Evolutionary conservation across 1,284 basidiomycete species (phyloP), one percentile per base, ranked within the genome.

Genomic region (Abortiporus biennis): DNA sequence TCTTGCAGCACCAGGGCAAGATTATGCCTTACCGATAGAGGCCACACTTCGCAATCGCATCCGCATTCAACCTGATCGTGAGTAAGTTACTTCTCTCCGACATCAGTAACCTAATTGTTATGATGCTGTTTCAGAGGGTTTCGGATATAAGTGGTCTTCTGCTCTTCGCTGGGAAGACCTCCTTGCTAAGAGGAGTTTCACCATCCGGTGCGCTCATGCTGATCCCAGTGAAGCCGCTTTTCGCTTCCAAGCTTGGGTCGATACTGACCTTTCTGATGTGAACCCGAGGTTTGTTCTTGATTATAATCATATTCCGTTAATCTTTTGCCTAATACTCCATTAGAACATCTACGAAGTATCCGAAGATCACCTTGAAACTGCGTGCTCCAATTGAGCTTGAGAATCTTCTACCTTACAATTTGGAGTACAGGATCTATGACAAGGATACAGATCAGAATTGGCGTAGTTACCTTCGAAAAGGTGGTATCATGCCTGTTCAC

Each of bases 321-420:
- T 32, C 38, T 25, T 33, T 21, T 36, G 23, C 49, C 40, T 46
- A n/a, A 20, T 34, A 15, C 31, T 43, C 13, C n/a, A n/a, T n/a
- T n/a, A n/a, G n/a, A n/a, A n/a, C n/a, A 39, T 34, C 4, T 53
- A 93, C 89, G 42, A 80, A 79, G 62, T 89, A 88, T 53, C 95
- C 95, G 0, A 85, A 83, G 57, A 78, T 98, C 46, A 84, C 79
- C 37, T 69, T 99, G 31, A 83, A 81, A 43, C 76, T 99, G 41
- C 84, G 93, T n/a, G 92, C 96, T 6, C 96, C 96, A 0, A 76
- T 99, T 27, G 96, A 99, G 58, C 69, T 99, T 8, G 96, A 99
- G 67, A 99, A 99, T 57, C 67, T 99, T 19, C 68, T 99, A 34
- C 97, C 97, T 1, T 97, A 89, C 66, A 93, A 99, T 58, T 68